Evolutionary conservation across 345 rosid species (phyloP), one percentile per base, ranked within the genome.

Genomic region (Gossypium bickii): DNA sequence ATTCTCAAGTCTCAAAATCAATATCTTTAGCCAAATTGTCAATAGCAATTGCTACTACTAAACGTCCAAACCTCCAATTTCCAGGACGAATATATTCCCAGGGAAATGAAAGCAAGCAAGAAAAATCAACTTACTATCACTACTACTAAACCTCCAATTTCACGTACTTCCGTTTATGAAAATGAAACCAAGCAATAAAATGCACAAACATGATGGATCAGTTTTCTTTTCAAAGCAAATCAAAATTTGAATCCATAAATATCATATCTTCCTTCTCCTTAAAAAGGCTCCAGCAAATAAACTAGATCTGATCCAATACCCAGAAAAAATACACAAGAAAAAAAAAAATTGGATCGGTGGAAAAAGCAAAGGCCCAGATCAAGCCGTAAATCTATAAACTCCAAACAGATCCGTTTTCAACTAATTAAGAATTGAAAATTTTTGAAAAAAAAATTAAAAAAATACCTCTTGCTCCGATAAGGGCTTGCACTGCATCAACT

Each of bases 401-500:
- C 41, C 17, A 43, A 43, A 65, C 52, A 65, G 51, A 65, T 65
- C 27, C 9, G 55, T 51, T 51, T 34, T 51, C 18, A 48, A 48
- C 4, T 48, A 15, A 51, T 51, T 51, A 1, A 10, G 48, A 45
- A 45, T 45, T 8, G 12, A 45, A 45, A 44, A 9, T 0, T 0
- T 34, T 34, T 34, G 48, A 45, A 45, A 45, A 64, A 29, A 34
- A 34, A 29, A 3, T 0, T 4, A 34, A 5, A 4, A 3, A 29
- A 34, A 34, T 5, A 85, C 88, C 84, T 85, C 86, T 73, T 81
- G 85, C 57, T 87, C 88, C 6, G 88, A 83, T 22, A 87, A 75
- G 44, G 90, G 90, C 76, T 82, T 87, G 88, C 90, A 87, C 86
- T 87, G 88, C 85, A 85, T 83, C 62, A 87, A 87, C 82, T 85